Base-by-base conservation (phyloP, 495 filamentous ascomycete species). In the Penicillium maclennaniae region DNA sequence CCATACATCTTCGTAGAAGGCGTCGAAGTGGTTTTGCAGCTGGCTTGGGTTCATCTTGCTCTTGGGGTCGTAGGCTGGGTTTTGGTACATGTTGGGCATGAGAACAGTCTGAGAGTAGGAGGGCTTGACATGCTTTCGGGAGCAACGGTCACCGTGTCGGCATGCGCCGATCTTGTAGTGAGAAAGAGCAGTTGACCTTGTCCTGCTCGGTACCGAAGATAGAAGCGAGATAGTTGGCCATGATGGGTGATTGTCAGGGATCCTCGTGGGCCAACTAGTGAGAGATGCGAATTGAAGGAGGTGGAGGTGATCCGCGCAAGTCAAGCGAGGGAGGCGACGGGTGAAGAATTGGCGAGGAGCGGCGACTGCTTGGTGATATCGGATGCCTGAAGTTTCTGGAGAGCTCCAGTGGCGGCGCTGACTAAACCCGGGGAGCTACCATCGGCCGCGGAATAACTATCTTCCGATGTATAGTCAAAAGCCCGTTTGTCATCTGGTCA, bases 201-300 rank as follows among this genome's bases (percentile, higher is more conserved):
- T 98, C 93, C 70, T 97, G 95, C 79, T 98, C 95, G 7, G 93
- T 98, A 64, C 93, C 93, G 83, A 98, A 98, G 77, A 98, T 98
- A 65, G 90, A 95, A 69, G 93, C 93, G 69, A 98, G 91, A 68
- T 97, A 98, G 83, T 96, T 97, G 69, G 92, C 92, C 82, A 87
- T 87, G 68, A 44, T 76, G 43, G 44, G 20, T 45, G 34, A 25
- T 2, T 40, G 25, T 39, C 23, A 15, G 34, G 10, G 21, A 27
- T 20, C 16, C 31, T 6, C 6, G n/a, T 34, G 34, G 39, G 6
- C 15, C 14, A 23, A 27, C 5, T 23, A 10, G 9, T 15, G 8
- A 4, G 17, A 7, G 17, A 16, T 19, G 7, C 8, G 17, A 19
- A 5, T 9, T n/a, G 15, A 12, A 8, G 20, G n/a, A 20, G 15